Percentiles rank a stretch among this genome's conserved stretches.
phyloP scores from a whole-genome alignment of 1,139 yeast species.

The Trichomonascaceae sp. region DNA sequence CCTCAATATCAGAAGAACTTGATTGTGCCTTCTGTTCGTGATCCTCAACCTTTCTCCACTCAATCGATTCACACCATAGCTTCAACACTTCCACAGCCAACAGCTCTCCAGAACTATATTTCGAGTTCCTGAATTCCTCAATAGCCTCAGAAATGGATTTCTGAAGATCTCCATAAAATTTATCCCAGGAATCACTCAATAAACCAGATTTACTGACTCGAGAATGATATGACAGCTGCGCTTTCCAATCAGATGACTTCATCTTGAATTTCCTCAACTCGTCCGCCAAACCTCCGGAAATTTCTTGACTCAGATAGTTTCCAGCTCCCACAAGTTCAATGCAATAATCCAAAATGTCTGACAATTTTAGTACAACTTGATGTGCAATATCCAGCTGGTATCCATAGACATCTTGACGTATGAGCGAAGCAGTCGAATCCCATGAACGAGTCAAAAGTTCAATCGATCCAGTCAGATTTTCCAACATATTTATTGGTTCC shows the following conservation, averaged over 20 bases:
- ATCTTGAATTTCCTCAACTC: constrained; percentile 6
- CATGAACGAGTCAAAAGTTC: not conserved
- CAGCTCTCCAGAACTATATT: not conserved
- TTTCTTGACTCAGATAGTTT: not conserved
- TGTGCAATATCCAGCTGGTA: not conserved
- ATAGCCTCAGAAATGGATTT: not conserved
- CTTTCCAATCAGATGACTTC: constrained; percentile 8
- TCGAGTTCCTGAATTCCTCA: not conserved
- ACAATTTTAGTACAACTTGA: not conserved
- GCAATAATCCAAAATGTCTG: constrained; percentile 4
- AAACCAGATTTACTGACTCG: constrained; percentile 22
- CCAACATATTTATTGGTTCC: not conserved
- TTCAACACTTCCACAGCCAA: constrained; percentile 10
- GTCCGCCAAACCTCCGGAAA: not conserved
- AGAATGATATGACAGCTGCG: constrained; percentile 5
- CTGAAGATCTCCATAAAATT: not conserved
- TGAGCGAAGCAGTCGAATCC: not conserved
- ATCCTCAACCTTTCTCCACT: not conserved
- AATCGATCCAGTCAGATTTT: not conserved
- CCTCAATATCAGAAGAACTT: not conserved
- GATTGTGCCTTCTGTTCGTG: not conserved
- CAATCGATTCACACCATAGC: constrained; percentile 13
- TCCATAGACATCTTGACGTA: not conserved
- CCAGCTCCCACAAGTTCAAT: constrained; percentile 3
- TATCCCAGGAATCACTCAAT: constrained; percentile 13